Evolutionary conservation across 148 eudicot genomes (phyloP), one percentile per base, ranked within the genome.

Genomic region (Cornus suecica): DNA sequence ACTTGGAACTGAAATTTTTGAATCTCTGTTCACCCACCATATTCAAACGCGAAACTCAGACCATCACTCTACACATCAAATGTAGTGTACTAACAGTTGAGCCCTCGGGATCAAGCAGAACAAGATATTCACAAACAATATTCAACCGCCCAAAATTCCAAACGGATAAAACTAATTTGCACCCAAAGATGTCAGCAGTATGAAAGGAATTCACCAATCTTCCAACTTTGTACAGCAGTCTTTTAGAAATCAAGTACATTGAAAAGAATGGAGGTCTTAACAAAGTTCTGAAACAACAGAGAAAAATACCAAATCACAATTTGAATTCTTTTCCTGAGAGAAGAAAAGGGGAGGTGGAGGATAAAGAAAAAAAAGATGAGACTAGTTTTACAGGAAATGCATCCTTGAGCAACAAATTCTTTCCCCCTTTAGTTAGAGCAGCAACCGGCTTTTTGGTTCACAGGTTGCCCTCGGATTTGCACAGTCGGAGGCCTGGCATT

Each of bases 381-480:
- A 77, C 65, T 62, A 48, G 56, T 63, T 70, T 71, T 64, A 70
- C 75, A 71, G 65, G 70, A 26, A 22, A 16, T 5, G 24, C 37
- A 71, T 54, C 41, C 18, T 32, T 27, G 24, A 11, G 42, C 22
- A 34, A 11, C 54, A 3, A 48, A 58, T 18, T 20, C 18, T 61
- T 31, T 34, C 22, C 24, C 28, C 61, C 65, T 79, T 87, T 73
- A 91, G 78, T 87, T 75, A 63, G 93, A 91, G 81, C 97, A 91
- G 86, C 97, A 91, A 45, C 93, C 91, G 58, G 86, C 70, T 69
- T 82, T 89, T 67, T 89, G 88, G 72, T 85, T 84, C 61, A 91
- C 83, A 13, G 93, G 97, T 74, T 88, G 91, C 70, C 97, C 93
- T 63, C 83, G 84, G 42, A 91, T 83, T 81, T 89, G 90, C 58